Conservation (phyloP, 306 rosid species). For the Vachellia pachyceras region DNA sequence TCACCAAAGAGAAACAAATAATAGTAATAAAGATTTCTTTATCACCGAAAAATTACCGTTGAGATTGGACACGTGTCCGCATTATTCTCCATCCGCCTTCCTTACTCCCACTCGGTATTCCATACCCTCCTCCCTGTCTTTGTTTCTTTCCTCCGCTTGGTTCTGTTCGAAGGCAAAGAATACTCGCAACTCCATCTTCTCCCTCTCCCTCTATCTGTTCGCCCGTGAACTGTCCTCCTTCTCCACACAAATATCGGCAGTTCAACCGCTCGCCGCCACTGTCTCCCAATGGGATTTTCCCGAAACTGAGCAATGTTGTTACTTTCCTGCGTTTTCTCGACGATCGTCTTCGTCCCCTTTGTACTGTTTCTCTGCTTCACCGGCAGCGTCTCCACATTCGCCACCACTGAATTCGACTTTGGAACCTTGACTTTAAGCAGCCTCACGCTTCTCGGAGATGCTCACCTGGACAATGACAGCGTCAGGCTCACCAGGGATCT, state of each 20-base stretch:
- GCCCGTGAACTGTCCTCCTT: conserved; percentile 37
- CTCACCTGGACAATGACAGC: conserved; percentile 85
- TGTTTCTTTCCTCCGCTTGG: conserved; percentile 43
- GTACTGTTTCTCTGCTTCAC: conserved; percentile 12
- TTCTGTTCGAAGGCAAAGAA: conserved; percentile 43
- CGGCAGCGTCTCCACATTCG: not conserved
- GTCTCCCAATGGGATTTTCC: conserved; percentile 40
- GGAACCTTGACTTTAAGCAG: conserved; percentile 70
- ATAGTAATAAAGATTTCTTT: not conserved
- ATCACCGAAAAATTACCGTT: conserved; percentile 67
- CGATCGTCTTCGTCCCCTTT: conserved; percentile 11
- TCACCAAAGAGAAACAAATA: not conserved
- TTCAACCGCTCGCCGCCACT: not conserved
- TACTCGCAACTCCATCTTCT: not conserved
- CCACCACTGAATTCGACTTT: conserved; percentile 77
- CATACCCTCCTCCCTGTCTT: conserved; percentile 48
- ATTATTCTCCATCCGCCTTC: conserved; percentile 55
- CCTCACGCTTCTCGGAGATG: conserved; percentile 88
- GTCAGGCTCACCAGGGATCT: conserved; percentile 91
- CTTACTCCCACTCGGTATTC: conserved; percentile 56
- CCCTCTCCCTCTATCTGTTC: conserved; percentile 25
- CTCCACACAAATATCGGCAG: conserved; percentile 16
- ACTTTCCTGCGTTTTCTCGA: conserved; percentile 6
- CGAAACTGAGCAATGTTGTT: conserved; percentile 55
- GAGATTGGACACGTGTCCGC: conserved; percentile 55